Percentiles rank a stretch among this genome's conserved stretches.
phyloP scores from a whole-genome alignment of 148 eudicot species.

The Rheum nobile region DNA sequence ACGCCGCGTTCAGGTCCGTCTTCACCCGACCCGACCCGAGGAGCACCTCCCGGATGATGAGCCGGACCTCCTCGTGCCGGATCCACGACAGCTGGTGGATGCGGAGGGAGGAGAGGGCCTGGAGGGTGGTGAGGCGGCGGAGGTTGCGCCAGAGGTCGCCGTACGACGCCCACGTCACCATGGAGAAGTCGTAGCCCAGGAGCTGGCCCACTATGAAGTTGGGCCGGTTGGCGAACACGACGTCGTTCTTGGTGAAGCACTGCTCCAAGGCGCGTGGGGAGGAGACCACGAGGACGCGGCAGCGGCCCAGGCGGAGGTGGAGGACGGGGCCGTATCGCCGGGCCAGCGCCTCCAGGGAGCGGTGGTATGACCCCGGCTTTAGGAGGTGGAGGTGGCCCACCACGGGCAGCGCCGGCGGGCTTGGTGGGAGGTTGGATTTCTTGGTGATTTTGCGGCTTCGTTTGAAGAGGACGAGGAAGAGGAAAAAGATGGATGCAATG shows the following conservation, averaged over 20 bases:
- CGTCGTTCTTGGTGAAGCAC: slow-evolving; percentile 27
- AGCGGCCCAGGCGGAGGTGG: slow-evolving; percentile 20
- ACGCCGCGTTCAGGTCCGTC: background rate
- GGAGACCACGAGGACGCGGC: slow-evolving; percentile 19
- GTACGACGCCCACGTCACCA: slow-evolving; percentile 25
- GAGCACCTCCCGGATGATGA: background rate
- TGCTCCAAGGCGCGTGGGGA: slow-evolving; percentile 23
- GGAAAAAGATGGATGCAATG: background rate
- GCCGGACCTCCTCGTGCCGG: slow-evolving; percentile 15
- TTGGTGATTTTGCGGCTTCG: background rate
- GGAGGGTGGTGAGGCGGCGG: slow-evolving; percentile 21
- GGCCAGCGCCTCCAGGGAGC: slow-evolving; percentile 18
- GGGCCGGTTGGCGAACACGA: slow-evolving; percentile 36
- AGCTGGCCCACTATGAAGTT: slow-evolving; percentile 18
- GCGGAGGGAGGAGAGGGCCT: slow-evolving; percentile 23
- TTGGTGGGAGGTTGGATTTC: slow-evolving; percentile 15
- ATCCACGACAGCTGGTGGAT: slow-evolving; percentile 10
- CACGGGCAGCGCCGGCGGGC: slow-evolving; percentile 25
- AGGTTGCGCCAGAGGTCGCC: slow-evolving; percentile 45
- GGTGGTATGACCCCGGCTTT: slow-evolving; percentile 17
- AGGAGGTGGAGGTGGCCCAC: slow-evolving; percentile 34
- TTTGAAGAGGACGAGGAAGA: background rate
- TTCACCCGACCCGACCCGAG: background rate
- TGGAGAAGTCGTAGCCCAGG: slow-evolving; percentile 25
- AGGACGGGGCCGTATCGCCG: slow-evolving; percentile 18